A percentile compares a stretch with the other conserved stretches of the same genome.
Evolutionary conservation across 2,329 filamentous ascomycete species (phyloP).

Genomic region (Macrophomina tecta): DNA sequence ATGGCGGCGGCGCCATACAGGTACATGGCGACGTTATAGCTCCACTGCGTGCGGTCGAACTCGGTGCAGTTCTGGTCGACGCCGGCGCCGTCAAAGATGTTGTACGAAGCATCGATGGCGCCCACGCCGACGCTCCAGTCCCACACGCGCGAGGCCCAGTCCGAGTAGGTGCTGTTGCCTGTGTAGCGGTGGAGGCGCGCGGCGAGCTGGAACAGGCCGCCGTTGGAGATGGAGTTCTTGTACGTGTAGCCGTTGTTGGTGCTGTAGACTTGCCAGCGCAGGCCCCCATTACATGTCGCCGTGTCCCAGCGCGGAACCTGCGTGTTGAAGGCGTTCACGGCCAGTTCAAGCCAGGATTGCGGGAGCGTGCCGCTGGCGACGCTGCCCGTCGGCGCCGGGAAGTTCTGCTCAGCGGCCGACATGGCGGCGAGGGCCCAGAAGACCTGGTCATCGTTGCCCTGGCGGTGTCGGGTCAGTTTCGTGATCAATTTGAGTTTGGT

Average conservation of each 20-base stretch:
- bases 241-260: conserved; percentile 73
- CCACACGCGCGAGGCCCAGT: conserved; percentile 76
- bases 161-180: conserved; percentile 75
- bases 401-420: conserved; percentile 61
- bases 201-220: conserved; percentile 63
- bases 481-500: not conserved
- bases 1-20: conserved; percentile 55
- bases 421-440: conserved; percentile 66
- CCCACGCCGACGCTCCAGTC: conserved; percentile 58
- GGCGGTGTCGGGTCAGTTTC: conserved; percentile 38
- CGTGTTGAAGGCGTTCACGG: conserved; percentile 80
- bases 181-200: conserved; percentile 79
- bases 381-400: conserved; percentile 43
- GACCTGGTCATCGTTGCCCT: conserved; percentile 64
- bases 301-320: conserved; percentile 75
- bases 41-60: conserved; percentile 53
- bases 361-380: conserved; percentile 27
- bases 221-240: conserved; percentile 65
- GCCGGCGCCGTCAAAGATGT: conserved; percentile 54
- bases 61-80: conserved; percentile 50
- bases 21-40: conserved; percentile 54
- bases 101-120: conserved; percentile 56
- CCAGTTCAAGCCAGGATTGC: conserved; percentile 75
- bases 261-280: conserved; percentile 85
- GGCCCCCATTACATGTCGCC: conserved; percentile 70